Percentiles rank a stretch among this genome's conserved stretches.
phyloP scores from a whole-genome alignment of 2,329 filamentous ascomycete species.

The Bipolaris victoriae region DNA sequence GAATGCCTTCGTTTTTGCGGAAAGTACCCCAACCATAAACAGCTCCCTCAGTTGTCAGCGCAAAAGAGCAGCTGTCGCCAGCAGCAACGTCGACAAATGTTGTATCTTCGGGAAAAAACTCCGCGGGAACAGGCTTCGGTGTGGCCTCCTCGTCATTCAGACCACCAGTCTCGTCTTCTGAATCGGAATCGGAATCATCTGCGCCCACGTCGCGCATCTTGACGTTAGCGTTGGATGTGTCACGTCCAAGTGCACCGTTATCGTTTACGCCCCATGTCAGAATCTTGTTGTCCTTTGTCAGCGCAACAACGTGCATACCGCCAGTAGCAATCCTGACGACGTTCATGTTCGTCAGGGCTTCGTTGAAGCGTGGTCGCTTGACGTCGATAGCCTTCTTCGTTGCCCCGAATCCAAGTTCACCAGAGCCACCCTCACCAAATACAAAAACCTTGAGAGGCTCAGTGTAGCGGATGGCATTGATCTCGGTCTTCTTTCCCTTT shows the following conservation, averaged over 20 bases:
- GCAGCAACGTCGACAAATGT: constrained; percentile 72
- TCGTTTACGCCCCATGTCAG: constrained; percentile 90
- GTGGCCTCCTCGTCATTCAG: constrained; percentile 76
- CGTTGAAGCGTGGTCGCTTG: constrained; percentile 74
- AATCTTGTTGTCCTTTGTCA: constrained; percentile 82
- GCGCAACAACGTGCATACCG: constrained; percentile 79
- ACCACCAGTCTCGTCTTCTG: constrained; percentile 64
- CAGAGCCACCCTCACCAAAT: constrained; percentile 79
- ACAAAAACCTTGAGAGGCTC: constrained; percentile 75
- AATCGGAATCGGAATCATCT: constrained; percentile 54
- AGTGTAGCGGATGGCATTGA: constrained; percentile 68
- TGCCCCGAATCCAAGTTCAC: constrained; percentile 79
- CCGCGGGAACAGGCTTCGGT: constrained; percentile 63
- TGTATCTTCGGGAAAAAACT: constrained; percentile 66
- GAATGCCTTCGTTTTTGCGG: constrained; percentile 69
- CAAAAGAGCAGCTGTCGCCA: constrained; percentile 77
- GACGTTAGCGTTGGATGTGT: constrained; percentile 70
- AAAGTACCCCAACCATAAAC: constrained; percentile 89
- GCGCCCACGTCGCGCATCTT: constrained; percentile 61
- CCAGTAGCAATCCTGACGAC: constrained; percentile 79
- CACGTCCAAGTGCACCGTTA: constrained; percentile 77
- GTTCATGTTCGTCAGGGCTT: constrained; percentile 63
- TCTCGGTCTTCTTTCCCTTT: constrained; percentile 50
- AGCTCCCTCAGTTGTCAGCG: constrained; percentile 73
- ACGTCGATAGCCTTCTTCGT: constrained; percentile 72